Base-by-base conservation (phyloP, 2,329 filamentous ascomycete genomes). In the Dothistroma pini region DNA sequence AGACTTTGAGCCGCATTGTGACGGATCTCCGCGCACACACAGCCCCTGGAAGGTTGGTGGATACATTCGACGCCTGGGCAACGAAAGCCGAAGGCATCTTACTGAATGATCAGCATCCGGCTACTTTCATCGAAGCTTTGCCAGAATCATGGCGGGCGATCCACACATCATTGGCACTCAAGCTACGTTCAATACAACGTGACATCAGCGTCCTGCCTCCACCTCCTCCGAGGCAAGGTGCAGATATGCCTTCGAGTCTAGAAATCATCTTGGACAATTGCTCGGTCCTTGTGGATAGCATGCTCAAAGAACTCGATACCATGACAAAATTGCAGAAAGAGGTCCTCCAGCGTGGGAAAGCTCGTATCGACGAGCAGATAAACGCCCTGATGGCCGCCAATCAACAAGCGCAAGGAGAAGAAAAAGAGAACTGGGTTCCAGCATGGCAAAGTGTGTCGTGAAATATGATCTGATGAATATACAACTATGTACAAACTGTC, bases 251-350 rank as follows among this genome's bases (percentile, higher is more conserved):
- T 55, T 72, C 75, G 32, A 83, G 79, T 61, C 69, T 88, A 58
- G 75, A 69, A 22, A 72, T 75, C 31, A 79, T 86, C 65, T 70
- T 88, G 44, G 73, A 71, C 7, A 79, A 77, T 2, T 84, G 80
- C 58, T 72, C 77, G 22, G 69, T 68, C 16, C 72, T 89, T 50
- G 79, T 88, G 12, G 70, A 76, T 53, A 83, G 81, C 38, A 89
- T 89, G 86, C 72, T 86, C 50, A 77, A 76, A n/a, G 87, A 89
- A 76, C 75, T 89, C 63, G 73, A 73, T n/a, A 62, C 81, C 61
- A 89, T 89, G 86, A 79, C 79, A 58, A 79, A 81, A 68, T 83
- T 89, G 59, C 85, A 88, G 74, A 76, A 75, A 52, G 84, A 85
- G 66, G 82, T 84, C 4, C 73, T 85, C 56, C 75, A 74, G 52